Evolutionary conservation across 2,329 filamentous ascomycete genomes (phyloP), one percentile per base, ranked within the genome.

Genomic region (Acrocalymma vagum): DNA sequence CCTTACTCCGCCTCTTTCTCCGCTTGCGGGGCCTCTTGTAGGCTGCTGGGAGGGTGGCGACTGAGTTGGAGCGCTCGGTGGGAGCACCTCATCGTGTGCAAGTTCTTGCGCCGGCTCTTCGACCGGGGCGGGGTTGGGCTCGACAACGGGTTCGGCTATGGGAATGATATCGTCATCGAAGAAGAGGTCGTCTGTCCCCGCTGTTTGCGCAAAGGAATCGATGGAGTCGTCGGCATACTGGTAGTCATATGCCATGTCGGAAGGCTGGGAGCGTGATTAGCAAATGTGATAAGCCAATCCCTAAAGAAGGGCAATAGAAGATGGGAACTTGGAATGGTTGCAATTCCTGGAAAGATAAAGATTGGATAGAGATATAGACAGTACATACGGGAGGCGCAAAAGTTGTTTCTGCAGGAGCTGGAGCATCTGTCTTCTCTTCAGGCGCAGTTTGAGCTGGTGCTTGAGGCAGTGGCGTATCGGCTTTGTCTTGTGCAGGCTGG

Each of bases 131-230:
- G 59, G 56, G 21, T 51, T 54, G 22, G 60, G 56, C 49, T 72
- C 67, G 1, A 73, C 62, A 8, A 72, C 60, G 3, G 73, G 71
- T 33, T 76, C 67, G 23, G 72, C 59, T 6, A 75, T 67, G 9
- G 75, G 75, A 6, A 68, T 76, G 48, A 78, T 76, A 54, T 78
- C 76, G 39, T 78, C 75, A 54, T 74, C 75, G 60, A 78, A 78
- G 35, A 78, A 78, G 4, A 78, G 65, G 47, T 78, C 75, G 45
- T 78, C 76, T 27, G 74, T 72, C 25, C 72, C 69, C n/a, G 75
- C 73, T 1, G 76, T 75, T 42, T 77, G 75, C 54, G 76, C 75
- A 31, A 76, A 75, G 17, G 76, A 71, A 38, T 77, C 74, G 10
- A 67, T 53, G 9, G 55, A 53, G n/a, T 58, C 42, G 45, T 65